Evolutionary conservation across 108 stramenopile genomes (phyloP).

Genomic region (Cyclotella baltica): DNA sequence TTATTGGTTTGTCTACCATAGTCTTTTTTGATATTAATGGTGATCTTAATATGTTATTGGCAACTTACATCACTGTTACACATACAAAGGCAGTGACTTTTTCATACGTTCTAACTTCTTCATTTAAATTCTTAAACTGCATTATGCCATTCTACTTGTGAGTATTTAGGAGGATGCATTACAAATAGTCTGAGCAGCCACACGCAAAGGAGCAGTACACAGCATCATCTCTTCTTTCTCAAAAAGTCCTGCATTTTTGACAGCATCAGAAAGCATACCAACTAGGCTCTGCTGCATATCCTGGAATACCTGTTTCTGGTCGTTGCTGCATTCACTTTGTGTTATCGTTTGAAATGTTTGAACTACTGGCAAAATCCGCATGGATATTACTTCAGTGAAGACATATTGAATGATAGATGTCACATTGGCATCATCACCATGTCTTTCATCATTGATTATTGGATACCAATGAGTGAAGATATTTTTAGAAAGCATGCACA

Average conservation of each 20-base stretch:
- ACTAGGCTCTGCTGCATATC: conserved; percentile 38
- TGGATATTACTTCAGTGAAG: conserved; percentile 59
- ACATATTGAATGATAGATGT: conserved; percentile 55
- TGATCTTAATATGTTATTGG: no score
- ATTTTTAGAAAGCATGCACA: conserved; percentile 56
- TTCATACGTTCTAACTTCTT: no score
- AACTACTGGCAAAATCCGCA: conserved; percentile 41
- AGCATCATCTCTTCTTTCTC: conserved; percentile 62
- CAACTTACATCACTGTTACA: no score
- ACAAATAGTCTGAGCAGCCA: conserved; percentile 56
- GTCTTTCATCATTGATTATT: conserved; percentile 27
- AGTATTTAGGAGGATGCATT: background rate
- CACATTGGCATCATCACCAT: conserved; percentile 1
- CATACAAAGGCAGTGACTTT: no score
- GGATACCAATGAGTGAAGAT: conserved; percentile 67
- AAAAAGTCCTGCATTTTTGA: conserved; percentile 53
- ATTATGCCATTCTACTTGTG: background rate
- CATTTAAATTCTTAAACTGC: no score
- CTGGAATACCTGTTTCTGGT: conserved; percentile 10
- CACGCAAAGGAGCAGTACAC: conserved; percentile 65
- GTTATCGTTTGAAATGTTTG: conserved; percentile 31
- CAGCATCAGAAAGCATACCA: conserved; percentile 43
- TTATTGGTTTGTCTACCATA: no score
- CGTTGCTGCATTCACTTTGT: background rate
- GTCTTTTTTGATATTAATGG: no score